A percentile compares a stretch with the other conserved stretches of the same genome.
phyloP scores from a whole-genome alignment of 257 asterid species.

The Primulina huaijiensis region DNA sequence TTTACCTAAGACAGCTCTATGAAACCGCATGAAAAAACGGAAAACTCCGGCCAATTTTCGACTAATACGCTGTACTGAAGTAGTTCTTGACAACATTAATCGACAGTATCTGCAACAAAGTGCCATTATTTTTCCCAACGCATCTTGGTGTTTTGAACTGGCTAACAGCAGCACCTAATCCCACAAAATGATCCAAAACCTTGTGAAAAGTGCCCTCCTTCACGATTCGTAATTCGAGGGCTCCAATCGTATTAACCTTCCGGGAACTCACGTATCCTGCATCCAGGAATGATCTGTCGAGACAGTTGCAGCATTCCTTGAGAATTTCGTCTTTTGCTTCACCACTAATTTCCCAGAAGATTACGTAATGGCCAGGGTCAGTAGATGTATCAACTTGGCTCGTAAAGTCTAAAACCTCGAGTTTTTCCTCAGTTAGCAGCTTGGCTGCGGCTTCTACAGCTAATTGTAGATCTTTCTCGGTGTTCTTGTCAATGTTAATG shows the following conservation, averaged over 20 bases:
- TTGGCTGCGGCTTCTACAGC: slow-evolving; percentile 73
- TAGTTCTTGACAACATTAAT: slow-evolving; percentile 55
- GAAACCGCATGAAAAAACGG: slow-evolving; percentile 13
- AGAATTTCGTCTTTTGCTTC: slow-evolving; percentile 51
- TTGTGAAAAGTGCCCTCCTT: slow-evolving; percentile 75
- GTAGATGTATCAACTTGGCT: slow-evolving; percentile 57
- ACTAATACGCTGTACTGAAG: slow-evolving; percentile 64
- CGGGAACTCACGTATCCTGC: slow-evolving; percentile 83
- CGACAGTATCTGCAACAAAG: slow-evolving; percentile 57
- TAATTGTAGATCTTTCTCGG: slow-evolving; percentile 82
- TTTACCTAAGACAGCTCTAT: slow-evolving; percentile 10
- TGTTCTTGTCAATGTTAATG: slow-evolving; percentile 90
- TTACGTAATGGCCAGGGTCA: slow-evolving; percentile 72
- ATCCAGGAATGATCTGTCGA: slow-evolving; percentile 69
- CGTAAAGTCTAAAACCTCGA: slow-evolving; percentile 84
- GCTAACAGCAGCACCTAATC: slow-evolving; percentile 90
- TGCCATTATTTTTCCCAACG: slow-evolving; percentile 53
- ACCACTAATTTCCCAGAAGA: slow-evolving; percentile 80
- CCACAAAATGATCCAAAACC: slow-evolving; percentile 86
- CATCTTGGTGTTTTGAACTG: slow-evolving; percentile 97
- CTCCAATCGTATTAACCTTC: slow-evolving; percentile 53
- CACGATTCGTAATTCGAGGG: slow-evolving; percentile 71
- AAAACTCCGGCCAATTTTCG: background rate
- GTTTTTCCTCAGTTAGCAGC: slow-evolving; percentile 51
- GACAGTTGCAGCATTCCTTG: slow-evolving; percentile 77